Evolutionary conservation across 495 filamentous ascomycete species (phyloP).

Genomic region (Aeminium ludgeri): DNA sequence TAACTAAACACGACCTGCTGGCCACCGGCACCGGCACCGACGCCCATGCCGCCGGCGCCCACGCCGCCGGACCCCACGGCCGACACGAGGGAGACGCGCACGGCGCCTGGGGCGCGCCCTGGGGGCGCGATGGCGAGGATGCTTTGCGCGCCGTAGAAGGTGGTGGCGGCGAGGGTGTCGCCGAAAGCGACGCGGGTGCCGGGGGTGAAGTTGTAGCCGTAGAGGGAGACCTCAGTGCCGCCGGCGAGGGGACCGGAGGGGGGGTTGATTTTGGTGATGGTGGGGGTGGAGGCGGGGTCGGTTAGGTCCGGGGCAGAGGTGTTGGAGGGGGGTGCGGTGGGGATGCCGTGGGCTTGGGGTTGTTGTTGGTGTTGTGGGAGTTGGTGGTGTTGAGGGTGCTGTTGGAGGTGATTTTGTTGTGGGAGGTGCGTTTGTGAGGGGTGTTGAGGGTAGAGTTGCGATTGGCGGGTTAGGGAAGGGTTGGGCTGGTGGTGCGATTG

Average conservation of each 20-base stretch:
- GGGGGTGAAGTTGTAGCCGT: slow-evolving; percentile 62
- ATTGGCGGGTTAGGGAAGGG: too few relatives aligned
- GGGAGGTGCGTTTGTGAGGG: too few relatives aligned
- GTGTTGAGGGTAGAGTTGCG: too few relatives aligned
- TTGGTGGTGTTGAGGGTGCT: slow-evolving; percentile 10
- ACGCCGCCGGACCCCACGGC: not conserved
- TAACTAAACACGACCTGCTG: slow-evolving; percentile 46
- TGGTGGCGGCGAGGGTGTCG: slow-evolving; percentile 56
- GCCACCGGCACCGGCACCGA: not conserved
- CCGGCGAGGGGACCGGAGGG: slow-evolving; percentile 64
- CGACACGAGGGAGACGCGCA: slow-evolving; percentile 48
- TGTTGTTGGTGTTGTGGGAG: slow-evolving; percentile 3
- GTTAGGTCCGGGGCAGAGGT: too few relatives aligned
- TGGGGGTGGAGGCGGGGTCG: slow-evolving; percentile 30
- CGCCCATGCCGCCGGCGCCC: too few relatives aligned
- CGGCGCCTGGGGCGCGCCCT: slow-evolving; percentile 48
- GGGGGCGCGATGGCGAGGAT: slow-evolving; percentile 78
- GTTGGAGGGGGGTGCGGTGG: not conserved
- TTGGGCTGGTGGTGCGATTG: not conserved
- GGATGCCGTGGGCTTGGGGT: slow-evolving; percentile 16
- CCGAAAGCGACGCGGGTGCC: slow-evolving; percentile 82
- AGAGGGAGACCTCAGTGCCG: slow-evolving; percentile 68
- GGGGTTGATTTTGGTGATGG: slow-evolving; percentile 65
- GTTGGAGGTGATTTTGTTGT: too few relatives aligned
- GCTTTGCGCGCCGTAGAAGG: slow-evolving; percentile 64